Evolutionary conservation across 441 rosid genomes (phyloP), one percentile per base, ranked within the genome.

Genomic region (Cnidoscolus chayamansa): DNA sequence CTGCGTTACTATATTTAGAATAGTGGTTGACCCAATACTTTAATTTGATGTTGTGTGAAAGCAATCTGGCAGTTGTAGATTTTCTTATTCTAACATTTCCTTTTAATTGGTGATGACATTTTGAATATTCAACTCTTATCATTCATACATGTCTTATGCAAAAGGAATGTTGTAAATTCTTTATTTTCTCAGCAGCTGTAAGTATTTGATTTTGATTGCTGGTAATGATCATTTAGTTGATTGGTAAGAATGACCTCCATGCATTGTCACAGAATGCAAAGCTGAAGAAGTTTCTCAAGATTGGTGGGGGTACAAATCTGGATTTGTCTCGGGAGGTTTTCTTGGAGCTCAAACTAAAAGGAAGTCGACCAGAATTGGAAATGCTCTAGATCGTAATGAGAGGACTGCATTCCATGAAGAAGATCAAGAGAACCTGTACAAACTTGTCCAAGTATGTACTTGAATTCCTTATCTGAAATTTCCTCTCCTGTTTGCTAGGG

Each of bases 401-500:
- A 90, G 98, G 78, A 85, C 79, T 71, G 84, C 80, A 63, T 96
- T 93, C 77, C 82, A 66, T 71, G 99, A 96, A 86, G 89, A 93
- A 69, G 99, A 93, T 83, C 99, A 96, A 83, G 99, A 93, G 89
- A 90, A 91, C 81, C 97, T 93, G 25, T 96, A 96, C 84, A 91
- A 96, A 63, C 86, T 93, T 77, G 97, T 91, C 68, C 99, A 95
- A 83, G 99, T 93, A 80, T 64, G 82, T 70, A 7, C 25, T 62
- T 10, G 12, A 60, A 5, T 61, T 12, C 16, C 45, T 16, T 49
- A 11, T 15, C 7, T 53, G n/a, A 1, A 43, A 7, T 63, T 16
- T 68, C 5, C 11, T 1, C 32, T 48, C 19, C 10, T 61, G 49
- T 62, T 15, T 65, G 35, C 2, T 5, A 4, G 0, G 15, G 16